Base-by-base conservation (phyloP, 495 filamentous ascomycete genomes). In the Neurospora hispaniola region DNA sequence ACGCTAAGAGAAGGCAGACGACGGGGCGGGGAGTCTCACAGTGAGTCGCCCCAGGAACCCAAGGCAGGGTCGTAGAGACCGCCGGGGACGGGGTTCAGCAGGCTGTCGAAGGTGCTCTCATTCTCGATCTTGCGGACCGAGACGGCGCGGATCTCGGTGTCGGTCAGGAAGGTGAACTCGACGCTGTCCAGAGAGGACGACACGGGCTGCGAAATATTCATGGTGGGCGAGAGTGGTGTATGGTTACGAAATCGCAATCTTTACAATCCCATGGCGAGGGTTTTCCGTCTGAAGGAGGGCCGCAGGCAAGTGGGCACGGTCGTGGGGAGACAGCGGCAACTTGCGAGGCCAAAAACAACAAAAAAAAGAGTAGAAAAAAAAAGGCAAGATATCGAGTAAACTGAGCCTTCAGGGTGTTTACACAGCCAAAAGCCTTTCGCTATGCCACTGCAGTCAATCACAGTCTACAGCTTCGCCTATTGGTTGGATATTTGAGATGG, bases 51-150 rank as follows among this genome's bases (percentile, higher is more conserved):
- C 88, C 92, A 95, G 70, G 96, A 92, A n/a, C 96, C 96, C 70
- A 99, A 85, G 70, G 96, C 94, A 62, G 93, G 86, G 81, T 98
- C 96, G 79, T 98, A 97, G 9, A 99, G 86, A 78, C 96, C 96
- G 72, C 93, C 92, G 23, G 93, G 93, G 41, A 92, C 86, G 48
- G 93, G 93, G 78, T 94, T 93, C 76, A 95, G 85, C 54, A 97
- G 88, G 73, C 89, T 91, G 81, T 97, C 95, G 81, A 98, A 94
- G 27, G 96, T 97, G 54, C 86, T 89, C 27, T 93, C 89, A 84
- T 94, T 95, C 74, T 94, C 89, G 76, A 99, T 96, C 81, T 89
- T 89, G 85, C 94, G 96, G 72, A 97, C 96, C 10, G 96, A 98
- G 69, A 97, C 87, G 74, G 89, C 87, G 80, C 89, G 90, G 82